Evolutionary conservation across 176 grass and related monocot species (phyloP), one percentile per base, ranked within the genome.

Genomic region (Areca catechu): DNA sequence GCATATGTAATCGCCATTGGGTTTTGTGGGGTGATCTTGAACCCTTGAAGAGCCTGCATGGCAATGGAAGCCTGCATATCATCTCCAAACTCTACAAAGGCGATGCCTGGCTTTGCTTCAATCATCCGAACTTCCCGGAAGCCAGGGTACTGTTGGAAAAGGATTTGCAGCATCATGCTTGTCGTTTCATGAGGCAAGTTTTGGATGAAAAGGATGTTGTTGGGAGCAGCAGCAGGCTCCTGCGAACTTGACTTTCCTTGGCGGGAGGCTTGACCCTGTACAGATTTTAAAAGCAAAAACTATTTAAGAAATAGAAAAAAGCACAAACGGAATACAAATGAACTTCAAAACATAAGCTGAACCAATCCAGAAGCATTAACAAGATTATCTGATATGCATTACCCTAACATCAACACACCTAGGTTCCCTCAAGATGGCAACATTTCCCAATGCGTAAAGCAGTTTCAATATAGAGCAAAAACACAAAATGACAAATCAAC

Each of bases 81-180:
- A 0, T 99, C 94, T 24, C 75, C 75, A 9, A 80, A 93, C 82
- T 99, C 94, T 59, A 99, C 75, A 25, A 99, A 99, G 23, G 94
- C 88, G 21, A 99, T 99, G 47, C 94, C 94, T 4, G 94, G 94
- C 71, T 89, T 99, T 19, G 88, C 81, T 60, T 74, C 73, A 10
- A 99, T 89, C 81, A 99, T 99, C 19, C 94, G 78, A 5, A 99
- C 94, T 66, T 99, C 88, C 54, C 76, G 52, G 70, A 99, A 99
- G 56, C 94, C 94, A 57, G 94, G 94, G 73, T 93, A 99, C 67
- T 99, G 88, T 55, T 93, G 81, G 76, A 99, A 99, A 66, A 99
- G 84, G 52, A 93, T 80, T 85, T 99, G 81, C 51, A 99, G 84
- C 84, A 99, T 93, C 84, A 83, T 79, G 78, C 71, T 80, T 4